Conservation (phyloP, 768 basidiomycete genomes). For the Amanita rubescens region DNA sequence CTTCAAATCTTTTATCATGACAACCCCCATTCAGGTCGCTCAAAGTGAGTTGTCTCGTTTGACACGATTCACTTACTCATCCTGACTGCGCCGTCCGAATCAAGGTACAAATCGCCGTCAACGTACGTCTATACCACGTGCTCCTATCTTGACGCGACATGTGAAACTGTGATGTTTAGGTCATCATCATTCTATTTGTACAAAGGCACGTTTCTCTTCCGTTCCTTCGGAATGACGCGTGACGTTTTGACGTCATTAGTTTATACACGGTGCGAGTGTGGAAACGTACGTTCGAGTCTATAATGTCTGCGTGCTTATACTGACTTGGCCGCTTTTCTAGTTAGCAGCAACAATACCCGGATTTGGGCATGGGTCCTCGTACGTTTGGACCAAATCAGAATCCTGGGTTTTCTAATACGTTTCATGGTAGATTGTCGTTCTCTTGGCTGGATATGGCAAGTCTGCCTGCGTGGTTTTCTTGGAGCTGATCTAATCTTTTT, state of each 20-base stretch:
- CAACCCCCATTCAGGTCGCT: neutral
- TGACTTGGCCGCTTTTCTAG: no score
- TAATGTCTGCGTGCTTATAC: neutral
- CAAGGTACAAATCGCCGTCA: neutral
- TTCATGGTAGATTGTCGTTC: neutral
- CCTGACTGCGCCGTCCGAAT: no score
- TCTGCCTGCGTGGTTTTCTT: neutral
- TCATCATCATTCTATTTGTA: neutral
- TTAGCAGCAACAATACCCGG: neutral
- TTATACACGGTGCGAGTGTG: neutral
- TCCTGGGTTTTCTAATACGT: neutral
- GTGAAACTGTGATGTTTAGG: neutral
- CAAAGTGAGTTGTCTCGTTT: neutral
- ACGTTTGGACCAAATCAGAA: neutral
- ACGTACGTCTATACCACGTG: neutral
- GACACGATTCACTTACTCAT: no score
- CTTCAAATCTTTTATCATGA: neutral
- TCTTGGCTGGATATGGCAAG: neutral
- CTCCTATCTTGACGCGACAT: neutral
- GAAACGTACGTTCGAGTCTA: neutral
- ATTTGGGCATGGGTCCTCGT: neutral
- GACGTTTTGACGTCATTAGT: neutral
- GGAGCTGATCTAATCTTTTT: neutral
- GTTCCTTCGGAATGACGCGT: neutral
- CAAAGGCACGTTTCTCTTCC: neutral